phyloP scores from a whole-genome alignment of 768 basidiomycete species.

The Tulasnella sp. region DNA sequence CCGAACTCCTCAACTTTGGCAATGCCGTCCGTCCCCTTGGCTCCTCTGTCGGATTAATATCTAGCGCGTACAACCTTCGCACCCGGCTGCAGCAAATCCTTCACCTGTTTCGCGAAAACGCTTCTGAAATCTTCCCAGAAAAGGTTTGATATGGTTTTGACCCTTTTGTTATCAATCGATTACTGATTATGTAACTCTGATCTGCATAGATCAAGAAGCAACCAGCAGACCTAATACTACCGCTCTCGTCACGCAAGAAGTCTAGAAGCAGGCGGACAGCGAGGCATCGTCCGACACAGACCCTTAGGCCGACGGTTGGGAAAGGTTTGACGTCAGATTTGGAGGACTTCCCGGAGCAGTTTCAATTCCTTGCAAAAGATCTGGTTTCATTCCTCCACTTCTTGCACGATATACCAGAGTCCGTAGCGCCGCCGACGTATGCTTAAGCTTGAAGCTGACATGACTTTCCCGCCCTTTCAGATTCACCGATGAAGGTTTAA shows the following conservation, averaged over 20 bases:
- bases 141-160: slow-evolving; percentile 28
- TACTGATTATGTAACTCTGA: too few species aligned
- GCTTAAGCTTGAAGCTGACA: slow-evolving; percentile 31
- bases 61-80: slow-evolving; percentile 60
- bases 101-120: slow-evolving; percentile 63
- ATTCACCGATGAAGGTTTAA: slow-evolving; percentile 49
- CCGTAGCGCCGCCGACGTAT: too few species aligned
- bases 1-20: slow-evolving; percentile 65
- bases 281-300: background rate
- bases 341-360: slow-evolving; percentile 54
- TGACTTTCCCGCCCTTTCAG: background rate
- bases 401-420: slow-evolving; percentile 70
- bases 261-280: background rate
- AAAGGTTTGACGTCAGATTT: slow-evolving; percentile 34
- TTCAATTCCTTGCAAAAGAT: slow-evolving; percentile 51
- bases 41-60: slow-evolving; percentile 64
- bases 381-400: slow-evolving; percentile 57
- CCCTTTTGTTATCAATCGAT: too few species aligned
- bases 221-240: slow-evolving; percentile 29
- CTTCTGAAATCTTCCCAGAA: slow-evolving; percentile 62
- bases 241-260: background rate
- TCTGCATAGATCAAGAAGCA: background rate
- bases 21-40: slow-evolving; percentile 68
- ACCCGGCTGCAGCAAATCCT: slow-evolving; percentile 56
- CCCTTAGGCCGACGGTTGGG: background rate